Percentiles rank a stretch among this genome's conserved stretches.
Evolutionary conservation across 345 rosid species (phyloP).

Genomic region (Fremontodendron californicum): DNA sequence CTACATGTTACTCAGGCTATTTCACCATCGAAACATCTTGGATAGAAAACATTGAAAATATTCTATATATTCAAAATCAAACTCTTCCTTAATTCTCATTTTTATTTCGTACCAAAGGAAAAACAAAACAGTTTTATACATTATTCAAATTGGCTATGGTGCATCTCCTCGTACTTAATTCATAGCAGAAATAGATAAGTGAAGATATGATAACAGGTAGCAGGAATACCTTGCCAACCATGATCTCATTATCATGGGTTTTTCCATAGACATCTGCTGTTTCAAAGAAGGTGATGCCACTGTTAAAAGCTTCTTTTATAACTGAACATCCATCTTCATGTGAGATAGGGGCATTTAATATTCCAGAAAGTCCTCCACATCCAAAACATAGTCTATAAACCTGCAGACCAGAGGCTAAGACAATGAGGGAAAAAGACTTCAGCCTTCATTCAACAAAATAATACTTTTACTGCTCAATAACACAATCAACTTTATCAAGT

Average conservation of each 20-base stretch:
- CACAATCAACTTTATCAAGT: background rate
- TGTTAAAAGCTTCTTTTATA: slow-evolving; percentile 29
- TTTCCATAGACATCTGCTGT: slow-evolving; percentile 37
- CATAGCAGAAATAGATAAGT: no score
- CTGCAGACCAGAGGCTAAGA: slow-evolving; percentile 14
- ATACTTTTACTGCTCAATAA: background rate
- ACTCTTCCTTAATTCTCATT: background rate
- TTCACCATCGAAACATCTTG: background rate
- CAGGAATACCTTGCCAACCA: slow-evolving; percentile 39
- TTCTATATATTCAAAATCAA: background rate
- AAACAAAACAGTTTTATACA: no score
- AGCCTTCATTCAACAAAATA: background rate
- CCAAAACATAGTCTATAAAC: slow-evolving; percentile 46
- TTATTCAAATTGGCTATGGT: no score
- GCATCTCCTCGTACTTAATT: background rate
- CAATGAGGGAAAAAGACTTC: background rate
- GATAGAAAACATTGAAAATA: background rate
- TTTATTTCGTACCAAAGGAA: background rate
- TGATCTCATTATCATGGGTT: slow-evolving; percentile 37
- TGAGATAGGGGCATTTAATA: slow-evolving; percentile 34
- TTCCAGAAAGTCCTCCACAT: slow-evolving; percentile 44
- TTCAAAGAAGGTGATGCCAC: slow-evolving; percentile 44
- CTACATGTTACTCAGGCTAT: background rate
- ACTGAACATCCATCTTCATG: slow-evolving; percentile 41
- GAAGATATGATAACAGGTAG: background rate